These are phyloP conservation scores for Psidium friedrichsthalianum DNA, from an alignment of 345 rosid species.

Conservation along the genomic window DNA sequence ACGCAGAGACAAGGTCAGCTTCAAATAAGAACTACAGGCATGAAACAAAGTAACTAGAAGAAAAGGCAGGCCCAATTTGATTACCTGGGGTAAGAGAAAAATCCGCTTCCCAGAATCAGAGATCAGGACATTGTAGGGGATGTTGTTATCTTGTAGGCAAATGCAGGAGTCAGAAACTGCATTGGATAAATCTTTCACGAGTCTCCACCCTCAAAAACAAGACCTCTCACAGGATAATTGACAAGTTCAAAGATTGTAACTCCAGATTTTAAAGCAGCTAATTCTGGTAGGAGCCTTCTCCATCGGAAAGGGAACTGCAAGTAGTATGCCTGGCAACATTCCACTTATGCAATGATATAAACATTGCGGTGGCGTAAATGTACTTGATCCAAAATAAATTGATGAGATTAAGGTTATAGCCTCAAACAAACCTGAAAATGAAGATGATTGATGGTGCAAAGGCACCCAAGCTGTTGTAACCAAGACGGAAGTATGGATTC, in stretches of 20 bases:
- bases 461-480: slow-evolving; percentile 96
- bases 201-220: slow-evolving; percentile 74
- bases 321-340: slow-evolving; percentile 58
- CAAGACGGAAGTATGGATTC: slow-evolving; percentile 75
- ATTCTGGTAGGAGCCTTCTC: slow-evolving; percentile 74
- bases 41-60: background rate
- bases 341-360: background rate
- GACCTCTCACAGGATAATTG: slow-evolving; percentile 81
- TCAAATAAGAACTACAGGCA: background rate
- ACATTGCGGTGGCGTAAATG: background rate
- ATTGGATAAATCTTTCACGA: slow-evolving; percentile 36
- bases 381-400: background rate
- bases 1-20: background rate
- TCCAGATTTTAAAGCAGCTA: slow-evolving; percentile 26
- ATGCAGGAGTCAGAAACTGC: slow-evolving; percentile 62
- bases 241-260: slow-evolving; percentile 58
- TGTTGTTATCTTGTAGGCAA: slow-evolving; percentile 84
- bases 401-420: background rate
- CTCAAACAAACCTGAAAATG: slow-evolving; percentile 81
- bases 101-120: slow-evolving; percentile 68
- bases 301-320: slow-evolving; percentile 65
- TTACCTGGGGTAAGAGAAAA: slow-evolving; percentile 87
- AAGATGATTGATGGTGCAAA: slow-evolving; percentile 98
- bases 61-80: background rate
- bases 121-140: slow-evolving; percentile 80